phyloP scores from a whole-genome alignment of 345 rosid species.

The Moricandia moricandioides region DNA sequence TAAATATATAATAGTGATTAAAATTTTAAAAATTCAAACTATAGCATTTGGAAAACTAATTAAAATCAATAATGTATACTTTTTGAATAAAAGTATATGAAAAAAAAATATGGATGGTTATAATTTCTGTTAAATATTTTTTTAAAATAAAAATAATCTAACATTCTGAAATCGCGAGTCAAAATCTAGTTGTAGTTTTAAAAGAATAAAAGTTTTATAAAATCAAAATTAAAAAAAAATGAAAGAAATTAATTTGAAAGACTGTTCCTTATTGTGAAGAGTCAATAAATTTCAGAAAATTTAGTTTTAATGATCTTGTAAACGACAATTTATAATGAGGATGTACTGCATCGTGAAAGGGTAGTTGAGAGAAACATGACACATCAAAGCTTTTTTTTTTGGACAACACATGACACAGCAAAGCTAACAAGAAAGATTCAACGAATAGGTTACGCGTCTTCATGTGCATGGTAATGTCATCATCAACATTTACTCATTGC shows the following conservation, averaged over 20 bases:
- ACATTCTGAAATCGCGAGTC: no score
- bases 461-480: slow-evolving; percentile 6
- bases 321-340: neutral
- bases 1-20: no score
- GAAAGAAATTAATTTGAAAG: neutral
- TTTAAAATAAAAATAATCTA: no score
- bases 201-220: no score
- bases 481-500: slow-evolving; percentile 15
- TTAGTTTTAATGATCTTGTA: neutral
- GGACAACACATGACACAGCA: neutral
- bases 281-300: slow-evolving; percentile 11
- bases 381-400: neutral
- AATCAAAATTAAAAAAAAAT: neutral
- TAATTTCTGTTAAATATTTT: no score
- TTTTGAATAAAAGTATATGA: no score
- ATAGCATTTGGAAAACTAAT: no score
- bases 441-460: slow-evolving; percentile 20
- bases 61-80: no score
- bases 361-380: slow-evolving; percentile 1
- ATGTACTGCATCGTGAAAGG: neutral
- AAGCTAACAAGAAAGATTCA: neutral
- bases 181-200: no score
- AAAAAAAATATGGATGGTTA: no score
- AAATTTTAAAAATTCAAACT: no score
- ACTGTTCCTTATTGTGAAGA: neutral